Percentiles rank a stretch among this genome's conserved stretches.
Evolutionary conservation across 2,329 filamentous ascomycete genomes (phyloP).

Genomic region (Parastagonospora avenae): DNA sequence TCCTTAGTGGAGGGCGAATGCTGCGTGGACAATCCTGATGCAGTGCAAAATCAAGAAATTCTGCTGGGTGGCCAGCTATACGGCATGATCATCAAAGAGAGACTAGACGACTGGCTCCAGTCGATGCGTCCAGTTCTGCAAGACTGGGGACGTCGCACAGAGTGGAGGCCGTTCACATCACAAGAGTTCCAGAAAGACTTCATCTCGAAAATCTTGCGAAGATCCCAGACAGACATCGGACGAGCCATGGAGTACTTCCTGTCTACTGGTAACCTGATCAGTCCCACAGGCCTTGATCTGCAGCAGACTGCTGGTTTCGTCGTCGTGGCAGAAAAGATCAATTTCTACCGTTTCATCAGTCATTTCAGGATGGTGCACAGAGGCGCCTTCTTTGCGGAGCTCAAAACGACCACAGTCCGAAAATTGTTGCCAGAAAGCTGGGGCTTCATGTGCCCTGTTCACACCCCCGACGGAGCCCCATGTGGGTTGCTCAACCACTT

Average conservation of each 20-base stretch:
- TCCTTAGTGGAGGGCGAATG: constrained; percentile 91
- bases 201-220: constrained; percentile 74
- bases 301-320: constrained; percentile 96
- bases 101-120: constrained; percentile 86
- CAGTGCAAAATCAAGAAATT: constrained; percentile 94
- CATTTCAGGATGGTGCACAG: constrained; percentile 99
- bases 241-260: constrained; percentile 91
- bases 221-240: constrained; percentile 87
- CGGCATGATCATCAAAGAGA: constrained; percentile 93
- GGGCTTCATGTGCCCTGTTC: constrained; percentile 96
- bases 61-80: constrained; percentile 92
- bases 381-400: constrained; percentile 96
- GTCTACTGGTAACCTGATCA: constrained; percentile 91
- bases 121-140: constrained; percentile 60
- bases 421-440: constrained; percentile 96
- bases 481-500: constrained; percentile 95
- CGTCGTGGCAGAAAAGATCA: constrained; percentile 97
- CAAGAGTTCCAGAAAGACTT: constrained; percentile 80
- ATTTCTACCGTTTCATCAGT: constrained; percentile 97
- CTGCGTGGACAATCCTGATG: constrained; percentile 92
- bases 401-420: constrained; percentile 96
- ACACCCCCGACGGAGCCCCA: constrained; percentile 94
- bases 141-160: constrained; percentile 61
- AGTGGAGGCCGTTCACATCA: constrained; percentile 69
- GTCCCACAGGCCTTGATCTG: constrained; percentile 87